These are phyloP conservation scores for Metarhizium anisopliae DNA, from an alignment of 2,329 filamentous ascomycete genomes.

Conservation along the genomic window DNA sequence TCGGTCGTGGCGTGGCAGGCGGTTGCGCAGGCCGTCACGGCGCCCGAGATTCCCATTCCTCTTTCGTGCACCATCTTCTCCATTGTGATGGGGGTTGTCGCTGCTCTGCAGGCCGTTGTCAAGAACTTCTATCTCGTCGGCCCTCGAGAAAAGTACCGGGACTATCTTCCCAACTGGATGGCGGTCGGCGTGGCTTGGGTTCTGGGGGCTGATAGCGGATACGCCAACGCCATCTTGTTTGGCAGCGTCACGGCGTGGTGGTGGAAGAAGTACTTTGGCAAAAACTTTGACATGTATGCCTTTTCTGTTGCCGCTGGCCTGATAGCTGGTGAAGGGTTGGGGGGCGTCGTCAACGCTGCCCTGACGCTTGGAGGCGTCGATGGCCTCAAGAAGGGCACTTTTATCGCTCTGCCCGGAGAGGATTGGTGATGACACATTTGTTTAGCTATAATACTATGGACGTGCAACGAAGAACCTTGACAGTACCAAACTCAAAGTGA, in stretches of 20 bases:
- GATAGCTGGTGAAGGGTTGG: conserved; percentile 55
- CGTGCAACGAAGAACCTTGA: no score
- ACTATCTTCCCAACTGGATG: conserved; percentile 57
- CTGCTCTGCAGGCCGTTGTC: conserved; percentile 40
- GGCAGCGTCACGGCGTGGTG: conserved; percentile 42
- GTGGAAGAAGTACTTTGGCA: conserved; percentile 44
- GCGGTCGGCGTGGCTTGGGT: conserved; percentile 51
- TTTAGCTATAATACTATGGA: no score
- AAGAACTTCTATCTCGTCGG: conserved; percentile 46
- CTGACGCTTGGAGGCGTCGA: conserved; percentile 27
- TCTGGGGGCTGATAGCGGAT: conserved; percentile 42
- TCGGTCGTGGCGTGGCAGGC: conserved; percentile 59
- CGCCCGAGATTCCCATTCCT: conserved; percentile 46
- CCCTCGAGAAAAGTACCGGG: conserved; percentile 41
- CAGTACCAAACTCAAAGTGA: no score
- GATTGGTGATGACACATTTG: neutral
- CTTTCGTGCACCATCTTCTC: conserved; percentile 45
- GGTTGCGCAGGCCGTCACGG: conserved; percentile 51
- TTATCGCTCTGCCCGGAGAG: neutral
- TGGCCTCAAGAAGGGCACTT: conserved; percentile 8
- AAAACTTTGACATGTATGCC: conserved; percentile 44
- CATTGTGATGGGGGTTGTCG: conserved; percentile 43
- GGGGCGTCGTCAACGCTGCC: conserved; percentile 49
- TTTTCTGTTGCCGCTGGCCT: conserved; percentile 52
- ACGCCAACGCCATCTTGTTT: conserved; percentile 49